These are phyloP conservation scores for Pythium volutum DNA, from an alignment of 352 stramenopile genomes.

Conservation along the genomic window DNA sequence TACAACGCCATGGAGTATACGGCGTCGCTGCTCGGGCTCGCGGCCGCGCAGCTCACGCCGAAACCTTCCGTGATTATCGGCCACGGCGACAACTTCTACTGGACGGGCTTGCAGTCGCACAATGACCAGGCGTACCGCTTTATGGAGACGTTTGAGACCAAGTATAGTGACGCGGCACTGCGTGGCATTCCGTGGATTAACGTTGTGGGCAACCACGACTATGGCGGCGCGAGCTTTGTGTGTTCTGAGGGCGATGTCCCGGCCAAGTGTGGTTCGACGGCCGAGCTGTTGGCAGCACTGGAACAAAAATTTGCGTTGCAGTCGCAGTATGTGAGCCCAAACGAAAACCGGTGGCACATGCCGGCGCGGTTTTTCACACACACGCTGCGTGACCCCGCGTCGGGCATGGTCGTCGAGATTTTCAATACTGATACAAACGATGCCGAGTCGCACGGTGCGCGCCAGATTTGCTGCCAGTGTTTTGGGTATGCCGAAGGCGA, in stretches of 20 bases:
- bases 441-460: conserved; percentile 49
- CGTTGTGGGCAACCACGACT: conserved; percentile 85
- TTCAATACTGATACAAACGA: conserved; percentile 82
- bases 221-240: conserved; percentile 71
- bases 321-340: conserved; percentile 71
- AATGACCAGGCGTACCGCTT: conserved; percentile 68
- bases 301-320: conserved; percentile 70
- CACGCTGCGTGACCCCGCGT: conserved; percentile 36
- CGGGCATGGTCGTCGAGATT: conserved; percentile 63
- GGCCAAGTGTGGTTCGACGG: conserved; percentile 41
- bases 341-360: conserved; percentile 78
- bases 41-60: conserved; percentile 24
- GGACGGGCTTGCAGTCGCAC: conserved; percentile 52
- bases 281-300: conserved; percentile 43
- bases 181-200: conserved; percentile 75
- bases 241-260: conserved; percentile 47
- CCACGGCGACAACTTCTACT: conserved; percentile 55
- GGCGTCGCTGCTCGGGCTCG: conserved; percentile 32
- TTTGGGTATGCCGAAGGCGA: conserved; percentile 70
- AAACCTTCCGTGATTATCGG: conserved; percentile 34
- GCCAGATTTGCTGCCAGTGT: conserved; percentile 80
- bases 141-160: conserved; percentile 75
- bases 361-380: conserved; percentile 76
- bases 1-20: conserved; percentile 44
- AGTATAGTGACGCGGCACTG: conserved; percentile 54